Evolutionary conservation across 2,329 filamentous ascomycete genomes (phyloP), one percentile per base, ranked within the genome.

Genomic region (Colletotrichum musae): DNA sequence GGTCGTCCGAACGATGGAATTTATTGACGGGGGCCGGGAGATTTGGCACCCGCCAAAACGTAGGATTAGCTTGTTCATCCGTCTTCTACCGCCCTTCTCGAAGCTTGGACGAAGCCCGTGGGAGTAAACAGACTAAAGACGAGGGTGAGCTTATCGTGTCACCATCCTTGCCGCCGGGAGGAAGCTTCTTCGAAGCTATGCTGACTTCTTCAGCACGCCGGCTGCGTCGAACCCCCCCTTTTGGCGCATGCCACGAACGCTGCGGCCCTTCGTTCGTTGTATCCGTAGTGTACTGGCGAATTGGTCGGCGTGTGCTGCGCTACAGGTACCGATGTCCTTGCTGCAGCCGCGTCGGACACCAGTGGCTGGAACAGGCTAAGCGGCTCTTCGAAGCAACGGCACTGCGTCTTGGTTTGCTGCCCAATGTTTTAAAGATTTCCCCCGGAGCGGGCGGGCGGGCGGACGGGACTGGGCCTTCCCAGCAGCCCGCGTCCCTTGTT

Each of bases 391-490:
- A 56, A 36, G 43, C 58, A 43, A 26, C 58, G 64, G 51, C 58
- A 62, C 39, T 62, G 66, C 43, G 66, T 59, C 24, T 56, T 56
- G 56, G 54, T 65, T 24, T 21, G 45, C 36, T 62, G 58, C 65
- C 53, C 60, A 32, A 39, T 45, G 28, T 66, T 50, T 66, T 53
- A 39, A 56, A 62, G 45, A 36, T 36, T 36, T 69, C 60, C 62
- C 66, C 66, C 61, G 54, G 66, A 60, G 66, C 56, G 32, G 32
- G 32, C 32, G 61, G 61, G 41, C 24, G 54, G 66, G 51, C 61
- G 66, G 66, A 66, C 61, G 66, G 66, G 61, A 69, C 60, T 64
- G 61, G 41, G 59, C 50, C 66, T 69, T 39, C 54, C 48, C 50
- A 56, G 41, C 12, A 50, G 50, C 50, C 48, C 48, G 50, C 36